Conservation (phyloP, 2,329 filamentous ascomycete genomes). For the Fusarium proliferatum region DNA sequence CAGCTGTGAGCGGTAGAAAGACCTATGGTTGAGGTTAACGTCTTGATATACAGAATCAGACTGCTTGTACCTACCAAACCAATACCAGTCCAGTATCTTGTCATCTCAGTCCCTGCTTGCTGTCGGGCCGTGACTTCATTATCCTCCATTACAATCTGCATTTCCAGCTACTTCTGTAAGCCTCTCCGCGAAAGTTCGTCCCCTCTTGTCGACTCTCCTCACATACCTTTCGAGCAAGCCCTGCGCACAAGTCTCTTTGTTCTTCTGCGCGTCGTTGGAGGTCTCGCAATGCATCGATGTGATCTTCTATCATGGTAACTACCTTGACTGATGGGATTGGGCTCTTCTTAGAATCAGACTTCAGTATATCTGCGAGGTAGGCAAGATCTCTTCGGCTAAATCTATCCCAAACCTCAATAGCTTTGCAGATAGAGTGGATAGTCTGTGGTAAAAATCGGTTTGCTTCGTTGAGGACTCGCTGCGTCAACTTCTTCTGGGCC, state of each 20-base stretch:
- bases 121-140: background rate
- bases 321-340: background rate
- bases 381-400: background rate
- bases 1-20: background rate
- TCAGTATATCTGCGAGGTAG: background rate
- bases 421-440: background rate
- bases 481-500: background rate
- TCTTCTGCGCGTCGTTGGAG: constrained; percentile 5
- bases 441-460: background rate
- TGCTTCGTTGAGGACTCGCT: background rate
- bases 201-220: background rate
- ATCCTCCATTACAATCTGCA: constrained; percentile 2
- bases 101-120: background rate
- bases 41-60: fast-evolving
- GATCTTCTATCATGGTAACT: background rate
- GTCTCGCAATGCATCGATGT: background rate
- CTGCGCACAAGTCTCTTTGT: constrained; percentile 1
- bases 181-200: background rate
- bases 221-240: constrained; percentile 12
- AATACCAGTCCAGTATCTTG: background rate
- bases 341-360: background rate
- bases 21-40: background rate
- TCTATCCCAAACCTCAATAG: background rate
- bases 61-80: background rate
- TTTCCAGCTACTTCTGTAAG: constrained; percentile 5